These are phyloP conservation scores for Mycena polygramma DNA, from an alignment of 768 basidiomycete genomes.

Conservation along the genomic window DNA sequence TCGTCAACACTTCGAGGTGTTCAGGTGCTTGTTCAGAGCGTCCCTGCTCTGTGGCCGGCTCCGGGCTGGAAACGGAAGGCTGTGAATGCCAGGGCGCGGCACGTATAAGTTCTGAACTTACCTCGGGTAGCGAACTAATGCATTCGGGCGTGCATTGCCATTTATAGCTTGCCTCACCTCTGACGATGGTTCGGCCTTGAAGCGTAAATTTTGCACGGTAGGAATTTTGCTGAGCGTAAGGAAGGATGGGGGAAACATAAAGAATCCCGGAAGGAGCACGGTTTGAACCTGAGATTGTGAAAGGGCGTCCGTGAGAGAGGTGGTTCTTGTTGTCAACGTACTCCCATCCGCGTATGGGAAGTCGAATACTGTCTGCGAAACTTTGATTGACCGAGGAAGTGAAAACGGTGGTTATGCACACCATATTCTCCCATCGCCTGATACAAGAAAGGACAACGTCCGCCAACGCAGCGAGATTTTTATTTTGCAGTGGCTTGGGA, in stretches of 20 bases:
- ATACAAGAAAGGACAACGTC: neutral
- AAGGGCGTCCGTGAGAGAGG: neutral
- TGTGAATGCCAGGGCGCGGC: neutral
- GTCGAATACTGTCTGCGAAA: neutral
- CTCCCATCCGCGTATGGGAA: constrained; percentile 6
- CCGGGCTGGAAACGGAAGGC: neutral
- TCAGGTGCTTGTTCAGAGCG: neutral
- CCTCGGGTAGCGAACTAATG: neutral
- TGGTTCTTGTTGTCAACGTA: neutral
- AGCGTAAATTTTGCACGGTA: neutral
- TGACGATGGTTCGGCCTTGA: neutral
- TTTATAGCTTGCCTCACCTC: neutral
- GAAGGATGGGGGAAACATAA: neutral
- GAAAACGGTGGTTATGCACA: neutral
- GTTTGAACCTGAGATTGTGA: constrained; percentile 9
- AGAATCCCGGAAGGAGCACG: neutral
- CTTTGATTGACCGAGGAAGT: neutral
- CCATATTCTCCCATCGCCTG: neutral
- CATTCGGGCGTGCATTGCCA: neutral
- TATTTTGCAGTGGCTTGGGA: neutral
- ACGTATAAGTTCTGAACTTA: neutral
- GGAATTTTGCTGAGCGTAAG: neutral
- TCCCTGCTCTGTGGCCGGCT: neutral
- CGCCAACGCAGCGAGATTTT: neutral
- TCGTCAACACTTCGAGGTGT: neutral